phyloP scores from a whole-genome alignment of 106 monocot genomes.

The Xerophyta viscosa region DNA sequence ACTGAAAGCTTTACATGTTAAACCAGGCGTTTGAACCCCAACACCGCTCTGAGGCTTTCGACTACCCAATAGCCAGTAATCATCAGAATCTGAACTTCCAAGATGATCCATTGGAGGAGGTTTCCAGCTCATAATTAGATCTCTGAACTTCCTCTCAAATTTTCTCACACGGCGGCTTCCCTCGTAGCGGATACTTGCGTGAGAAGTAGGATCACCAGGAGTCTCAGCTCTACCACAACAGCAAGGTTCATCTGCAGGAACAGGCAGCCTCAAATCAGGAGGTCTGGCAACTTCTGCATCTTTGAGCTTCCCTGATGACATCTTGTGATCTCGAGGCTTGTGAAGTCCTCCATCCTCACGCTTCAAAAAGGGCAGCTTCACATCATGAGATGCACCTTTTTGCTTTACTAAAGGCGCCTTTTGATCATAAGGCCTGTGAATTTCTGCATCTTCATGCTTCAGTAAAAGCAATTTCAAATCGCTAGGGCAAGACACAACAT shows the following conservation, averaged over 20 bases:
- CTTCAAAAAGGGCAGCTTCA: too few species aligned
- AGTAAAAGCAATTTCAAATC: too few species aligned
- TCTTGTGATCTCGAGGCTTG: too few species aligned
- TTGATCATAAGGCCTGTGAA: too few species aligned
- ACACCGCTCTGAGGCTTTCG: background rate
- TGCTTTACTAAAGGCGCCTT: too few species aligned
- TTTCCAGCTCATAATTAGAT: slow-evolving; percentile 34
- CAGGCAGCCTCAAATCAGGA: background rate
- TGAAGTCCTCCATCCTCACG: too few species aligned
- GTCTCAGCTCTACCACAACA: slow-evolving; percentile 26
- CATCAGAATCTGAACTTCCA: background rate
- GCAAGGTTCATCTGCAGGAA: slow-evolving; percentile 21
- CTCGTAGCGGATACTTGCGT: background rate
- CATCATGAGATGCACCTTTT: too few species aligned
- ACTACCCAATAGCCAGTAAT: slow-evolving; percentile 24
- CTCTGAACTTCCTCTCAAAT: slow-evolving; percentile 15
- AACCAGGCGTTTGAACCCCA: background rate
- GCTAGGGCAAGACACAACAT: too few species aligned
- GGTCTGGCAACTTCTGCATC: background rate
- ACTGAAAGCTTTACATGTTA: background rate
- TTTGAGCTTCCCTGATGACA: background rate
- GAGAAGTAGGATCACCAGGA: background rate
- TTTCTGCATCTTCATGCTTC: too few species aligned
- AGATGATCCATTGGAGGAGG: slow-evolving; percentile 6
- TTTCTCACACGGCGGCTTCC: slow-evolving; percentile 2